Evolutionary conservation across 2,329 filamentous ascomycete genomes (phyloP), one percentile per base, ranked within the genome.

Genomic region (Ceratocystis alfenasii): DNA sequence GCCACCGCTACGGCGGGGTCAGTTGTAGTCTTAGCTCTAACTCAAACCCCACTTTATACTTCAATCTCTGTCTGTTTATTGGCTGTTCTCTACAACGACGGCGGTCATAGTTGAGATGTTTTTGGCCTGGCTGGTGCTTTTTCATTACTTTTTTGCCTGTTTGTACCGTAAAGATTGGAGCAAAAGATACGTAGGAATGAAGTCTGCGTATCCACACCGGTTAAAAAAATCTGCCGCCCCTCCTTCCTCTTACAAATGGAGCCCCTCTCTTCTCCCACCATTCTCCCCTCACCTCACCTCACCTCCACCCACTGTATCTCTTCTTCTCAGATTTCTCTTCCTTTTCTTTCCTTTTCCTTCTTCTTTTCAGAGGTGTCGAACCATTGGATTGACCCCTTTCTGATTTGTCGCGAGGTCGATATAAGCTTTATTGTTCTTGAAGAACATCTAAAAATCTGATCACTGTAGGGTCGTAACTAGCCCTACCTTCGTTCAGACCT

Each of bases 401-500:
- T 64, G 30, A 64, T 55, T 57, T 55, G 48, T 57, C 63, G 50
- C 63, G 33, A 64, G 63, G 63, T 57, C 63, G 63, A 64, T 64
- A 55, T 44, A 64, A 62, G 61, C 33, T 66, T 59, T 4, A n/a
- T 44, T 61, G 48, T 60, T 65, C 55, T 64, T 60, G 55, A 65
- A 59, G 65, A 59, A 64, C 59, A 44, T 65, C 41, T 41, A 12
- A 62, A 44, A 55, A 30, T 61, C 45, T 46, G 63, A 66, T 44
- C 44, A 67, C 65, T 69, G 70, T 70, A 69, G 70, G 70, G 70
- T 69, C 68, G 68, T 65, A 67, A 76, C 76, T 73, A 75, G 78
- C 77, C 77, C 77, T 77, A 76, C 77, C 78, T 77, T 76, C 72
- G 71, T 69, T 67, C 67, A 66, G 66, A 67, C 69, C 68, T 67